phyloP scores from a whole-genome alignment of 1,284 basidiomycete genomes.

The Rhodotorula sp. region DNA sequence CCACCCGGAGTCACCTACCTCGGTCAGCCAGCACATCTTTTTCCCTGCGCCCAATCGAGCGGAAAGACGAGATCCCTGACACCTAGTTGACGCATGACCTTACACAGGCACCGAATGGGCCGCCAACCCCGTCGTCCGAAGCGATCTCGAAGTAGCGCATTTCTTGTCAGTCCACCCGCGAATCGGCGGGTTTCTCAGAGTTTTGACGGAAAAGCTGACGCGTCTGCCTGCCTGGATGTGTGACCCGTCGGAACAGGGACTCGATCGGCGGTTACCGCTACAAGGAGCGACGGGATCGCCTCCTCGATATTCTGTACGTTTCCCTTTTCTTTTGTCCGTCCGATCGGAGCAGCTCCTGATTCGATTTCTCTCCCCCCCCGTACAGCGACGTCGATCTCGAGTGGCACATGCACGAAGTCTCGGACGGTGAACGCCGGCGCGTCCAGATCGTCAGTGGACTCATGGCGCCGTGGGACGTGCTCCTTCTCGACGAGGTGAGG shows the following conservation, averaged over 20 bases:
- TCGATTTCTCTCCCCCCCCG: too few species aligned
- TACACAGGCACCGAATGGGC: constrained; percentile 60
- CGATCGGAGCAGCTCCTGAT: too few species aligned
- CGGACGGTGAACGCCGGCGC: constrained; percentile 88
- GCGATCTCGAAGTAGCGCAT: constrained; percentile 83
- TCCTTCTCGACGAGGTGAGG: constrained; percentile 82
- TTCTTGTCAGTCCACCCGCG: constrained; percentile 63
- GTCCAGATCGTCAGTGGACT: constrained; percentile 97
- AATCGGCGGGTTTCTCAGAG: not conserved
- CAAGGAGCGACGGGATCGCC: constrained; percentile 77
- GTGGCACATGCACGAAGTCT: constrained; percentile 67
- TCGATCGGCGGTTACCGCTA: constrained; percentile 94
- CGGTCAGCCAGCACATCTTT: constrained; percentile 62
- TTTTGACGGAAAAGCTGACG: too few species aligned
- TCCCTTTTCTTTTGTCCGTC: not conserved
- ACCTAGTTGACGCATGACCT: not conserved
- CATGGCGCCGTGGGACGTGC: constrained; percentile 91
- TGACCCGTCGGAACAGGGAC: constrained; percentile 53
- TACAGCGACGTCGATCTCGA: constrained; percentile 78
- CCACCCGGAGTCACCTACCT: constrained; percentile 77
- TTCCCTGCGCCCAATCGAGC: too few species aligned
- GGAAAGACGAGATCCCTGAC: too few species aligned
- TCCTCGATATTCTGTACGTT: constrained; percentile 73
- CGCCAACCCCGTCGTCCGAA: constrained; percentile 91
- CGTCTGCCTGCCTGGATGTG: too few species aligned